Base-by-base conservation (phyloP, 257 asterid genomes). In the Gynochthodes officinalis region DNA sequence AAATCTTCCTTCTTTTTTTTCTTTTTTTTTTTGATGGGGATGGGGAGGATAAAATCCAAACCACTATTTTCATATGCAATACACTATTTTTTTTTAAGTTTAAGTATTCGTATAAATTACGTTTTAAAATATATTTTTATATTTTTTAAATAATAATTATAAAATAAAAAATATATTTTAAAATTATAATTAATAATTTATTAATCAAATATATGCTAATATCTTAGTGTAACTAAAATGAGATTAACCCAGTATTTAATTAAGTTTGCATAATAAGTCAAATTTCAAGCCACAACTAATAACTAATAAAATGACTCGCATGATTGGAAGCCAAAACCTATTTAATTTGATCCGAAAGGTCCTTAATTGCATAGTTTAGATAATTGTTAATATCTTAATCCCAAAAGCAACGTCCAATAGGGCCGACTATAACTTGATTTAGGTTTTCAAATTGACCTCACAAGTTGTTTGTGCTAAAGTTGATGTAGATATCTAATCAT, bases 321-420 rank as follows among this genome's bases (percentile, higher is more conserved):
- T 53, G 53, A 69, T 69, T 69, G 53, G 37, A 25, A 15, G 23
- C 27, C 0, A 37, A 54, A 25, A 19, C 27, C 32, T 54, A 23
- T 37, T 70, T 54, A 37, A 42, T 6, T 66, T 3, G 32, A 37
- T 12, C 2, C 7, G 46, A 35, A 27, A 52, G 11, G 40, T 53
- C 39, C 52, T 53, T 35, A 53, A 54, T 18, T n/a, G 28, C 19
- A 70, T 28, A 39, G 18, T 23, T 53, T 42, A 23, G 68, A 63
- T 63, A 63, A 63, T 32, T 33, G 27, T 21, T 52, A 62, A 61
- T 62, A 72, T 48, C 63, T 64, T 13, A 50, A 62, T 15, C 18
- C 21, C 1, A 61, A 46, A 61, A 46, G 48, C 30, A 33, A 30
- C 35, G 30, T 21, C 21, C 16, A n/a, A 18, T 46, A 72, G 23